These are phyloP conservation scores for Penicillium sp. DNA, from an alignment of 2,329 filamentous ascomycete species.

Conservation along the genomic window DNA sequence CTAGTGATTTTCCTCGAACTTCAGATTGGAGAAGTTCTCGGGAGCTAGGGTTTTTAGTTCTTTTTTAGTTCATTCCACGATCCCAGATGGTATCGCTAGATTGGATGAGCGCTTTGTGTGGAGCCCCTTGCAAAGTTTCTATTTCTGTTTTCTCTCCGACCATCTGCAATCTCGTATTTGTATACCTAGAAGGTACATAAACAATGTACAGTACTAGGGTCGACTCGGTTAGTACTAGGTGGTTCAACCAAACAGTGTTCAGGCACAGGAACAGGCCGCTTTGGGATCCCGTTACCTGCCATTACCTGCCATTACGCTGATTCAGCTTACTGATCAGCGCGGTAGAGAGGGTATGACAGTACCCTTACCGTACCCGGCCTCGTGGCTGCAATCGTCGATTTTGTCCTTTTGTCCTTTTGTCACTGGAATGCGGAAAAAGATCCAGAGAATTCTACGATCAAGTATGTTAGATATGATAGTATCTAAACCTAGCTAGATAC, in stretches of 20 bases:
- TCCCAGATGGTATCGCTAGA: neutral
- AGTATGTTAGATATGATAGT: neutral
- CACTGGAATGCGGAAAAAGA: conserved; percentile 2
- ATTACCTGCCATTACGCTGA: neutral
- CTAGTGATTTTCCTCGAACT: neutral
- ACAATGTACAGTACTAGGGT: neutral
- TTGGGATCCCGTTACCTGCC: neutral
- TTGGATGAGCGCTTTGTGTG: neutral
- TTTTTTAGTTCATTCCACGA: neutral
- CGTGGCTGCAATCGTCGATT: conserved; percentile 2
- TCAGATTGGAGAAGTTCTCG: neutral
- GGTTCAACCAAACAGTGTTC: conserved; percentile 6
- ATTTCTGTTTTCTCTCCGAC: neutral
- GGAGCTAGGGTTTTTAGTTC: neutral
- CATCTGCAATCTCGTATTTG: neutral
- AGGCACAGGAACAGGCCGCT: conserved; percentile 12
- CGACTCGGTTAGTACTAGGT: neutral
- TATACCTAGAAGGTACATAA: neutral
- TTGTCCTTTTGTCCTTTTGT: too few relatives aligned
- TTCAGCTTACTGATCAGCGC: neutral
- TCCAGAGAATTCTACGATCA: neutral
- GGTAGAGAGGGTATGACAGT: conserved; percentile 6
- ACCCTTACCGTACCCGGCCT: conserved; percentile 7
- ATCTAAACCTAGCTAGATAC: too few relatives aligned
- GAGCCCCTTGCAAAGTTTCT: neutral